Evolutionary conservation across 2,329 filamentous ascomycete species (phyloP).

Genomic region (Byssochlamys sp.): DNA sequence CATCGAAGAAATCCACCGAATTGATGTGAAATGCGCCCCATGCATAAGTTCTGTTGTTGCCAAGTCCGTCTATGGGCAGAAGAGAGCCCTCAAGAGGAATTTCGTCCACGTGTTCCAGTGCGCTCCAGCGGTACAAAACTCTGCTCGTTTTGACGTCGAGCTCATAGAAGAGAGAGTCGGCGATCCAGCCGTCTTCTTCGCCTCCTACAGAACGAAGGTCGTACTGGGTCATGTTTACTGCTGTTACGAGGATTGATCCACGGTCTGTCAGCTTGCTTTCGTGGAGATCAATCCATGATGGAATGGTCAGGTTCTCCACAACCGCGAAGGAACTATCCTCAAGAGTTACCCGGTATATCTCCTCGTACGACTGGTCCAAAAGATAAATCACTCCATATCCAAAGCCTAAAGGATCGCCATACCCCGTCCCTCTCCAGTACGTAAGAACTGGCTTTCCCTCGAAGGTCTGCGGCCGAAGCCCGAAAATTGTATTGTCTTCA

Average conservation of each 20-base stretch:
- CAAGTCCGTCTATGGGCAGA: neutral
- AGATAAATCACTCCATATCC: neutral
- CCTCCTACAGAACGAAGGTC: slow-evolving; percentile 23
- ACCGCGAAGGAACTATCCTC: neutral
- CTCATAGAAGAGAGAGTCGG: slow-evolving; percentile 25
- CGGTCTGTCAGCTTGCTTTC: slow-evolving; percentile 23
- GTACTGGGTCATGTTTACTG: slow-evolving; percentile 25
- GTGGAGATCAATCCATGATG: slow-evolving; percentile 26
- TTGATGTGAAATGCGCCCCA: slow-evolving; percentile 8
- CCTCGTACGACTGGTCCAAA: neutral
- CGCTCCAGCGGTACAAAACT: slow-evolving; percentile 24
- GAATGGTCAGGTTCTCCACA: neutral
- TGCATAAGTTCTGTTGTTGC: slow-evolving; percentile 1
- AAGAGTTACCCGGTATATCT: neutral
- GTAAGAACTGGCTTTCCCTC: neutral
- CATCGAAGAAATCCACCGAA: slow-evolving; percentile 5
- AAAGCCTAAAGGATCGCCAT: neutral
- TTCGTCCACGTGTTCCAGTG: slow-evolving; percentile 21
- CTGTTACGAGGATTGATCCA: slow-evolving; percentile 26
- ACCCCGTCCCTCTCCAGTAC: neutral
- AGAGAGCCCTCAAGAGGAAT: slow-evolving; percentile 7
- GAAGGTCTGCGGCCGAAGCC: neutral
- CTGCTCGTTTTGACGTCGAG: slow-evolving; percentile 26
- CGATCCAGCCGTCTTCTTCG: slow-evolving; percentile 20
- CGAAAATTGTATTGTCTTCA: neutral